Evolutionary conservation across 768 basidiomycete genomes (phyloP), one percentile per base, ranked within the genome.

Genomic region (Neoboletus magnificus): DNA sequence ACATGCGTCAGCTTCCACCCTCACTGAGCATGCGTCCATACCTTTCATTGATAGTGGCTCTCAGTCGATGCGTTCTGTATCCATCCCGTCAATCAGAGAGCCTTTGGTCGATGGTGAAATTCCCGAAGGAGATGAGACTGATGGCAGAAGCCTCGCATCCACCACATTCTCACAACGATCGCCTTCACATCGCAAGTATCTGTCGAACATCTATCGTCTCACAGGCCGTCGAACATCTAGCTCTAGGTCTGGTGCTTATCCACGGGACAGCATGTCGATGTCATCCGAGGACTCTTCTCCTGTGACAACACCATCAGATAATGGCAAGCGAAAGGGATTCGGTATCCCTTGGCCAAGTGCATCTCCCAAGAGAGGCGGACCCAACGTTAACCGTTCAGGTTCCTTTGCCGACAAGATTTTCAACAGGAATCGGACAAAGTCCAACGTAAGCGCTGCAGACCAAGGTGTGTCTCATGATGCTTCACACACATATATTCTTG

Each of bases 271-370:
- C 63, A 73, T 81, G 50, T 86, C 84, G 25, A 71, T 84, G 52
- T 88, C 86, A 0, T 86, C 84, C 7, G 87, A 89, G 59, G 86
- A 88, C 61, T 86, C 85, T 25, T 77, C 77, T 32, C 73, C 79
- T 22, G 77, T 85, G n/a, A 71, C 77, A 7, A 86, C 83, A 20
- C 86, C 86, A 29, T 78, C 84, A 8, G 74, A 84, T 56, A 68
- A 73, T 62, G 68, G 74, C 56, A 61, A 66, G 32, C 60, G 65
- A 43, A 62, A 71, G 40, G 54, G 70, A 45, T 65, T 68, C 22
- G 71, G 76, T 1, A 68, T 78, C 37, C 65, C 72, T 7, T 83
- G 81, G 79, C 81, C 82, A 2, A 75, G 72, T 20, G 54, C 76
- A 52, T 79, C 79, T 7, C 75, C 82, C 15, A 85, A 82, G 74